These are phyloP conservation scores for Xylaria curta DNA, from an alignment of 495 filamentous ascomycete species.

Conservation along the genomic window DNA sequence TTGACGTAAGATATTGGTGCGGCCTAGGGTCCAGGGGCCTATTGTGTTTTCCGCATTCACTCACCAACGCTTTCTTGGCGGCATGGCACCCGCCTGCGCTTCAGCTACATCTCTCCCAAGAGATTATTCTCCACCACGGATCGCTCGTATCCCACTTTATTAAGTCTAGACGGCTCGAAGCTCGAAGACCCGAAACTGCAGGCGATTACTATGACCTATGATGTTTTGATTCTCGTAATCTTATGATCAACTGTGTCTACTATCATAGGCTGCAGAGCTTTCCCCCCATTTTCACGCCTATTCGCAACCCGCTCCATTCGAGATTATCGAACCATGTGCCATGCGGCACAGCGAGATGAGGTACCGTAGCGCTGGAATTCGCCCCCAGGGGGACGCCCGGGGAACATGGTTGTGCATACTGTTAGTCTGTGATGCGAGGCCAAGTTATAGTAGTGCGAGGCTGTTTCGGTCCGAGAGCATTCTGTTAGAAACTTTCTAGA, in stretches of 20 bases:
- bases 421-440: background rate
- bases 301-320: background rate
- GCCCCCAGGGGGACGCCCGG: background rate
- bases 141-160: background rate
- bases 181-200: background rate
- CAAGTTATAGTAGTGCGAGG: background rate
- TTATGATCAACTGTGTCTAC: background rate
- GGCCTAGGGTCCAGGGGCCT: background rate
- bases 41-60: background rate
- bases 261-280: background rate
- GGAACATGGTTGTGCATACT: constrained; percentile 7
- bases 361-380: constrained; percentile 23
- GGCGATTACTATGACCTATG: background rate
- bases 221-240: background rate
- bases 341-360: constrained; percentile 7
- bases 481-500: constrained; percentile 24
- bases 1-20: constrained; percentile 11
- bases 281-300: background rate
- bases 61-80: constrained; percentile 10
- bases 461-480: constrained; percentile 18
- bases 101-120: background rate
- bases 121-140: background rate
- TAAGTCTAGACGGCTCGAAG: constrained; percentile 10
- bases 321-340: background rate
- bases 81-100: constrained; percentile 6